Evolutionary conservation across 352 stramenopile genomes (phyloP), one percentile per base, ranked within the genome.

Genomic region (Phytophthora idaei): DNA sequence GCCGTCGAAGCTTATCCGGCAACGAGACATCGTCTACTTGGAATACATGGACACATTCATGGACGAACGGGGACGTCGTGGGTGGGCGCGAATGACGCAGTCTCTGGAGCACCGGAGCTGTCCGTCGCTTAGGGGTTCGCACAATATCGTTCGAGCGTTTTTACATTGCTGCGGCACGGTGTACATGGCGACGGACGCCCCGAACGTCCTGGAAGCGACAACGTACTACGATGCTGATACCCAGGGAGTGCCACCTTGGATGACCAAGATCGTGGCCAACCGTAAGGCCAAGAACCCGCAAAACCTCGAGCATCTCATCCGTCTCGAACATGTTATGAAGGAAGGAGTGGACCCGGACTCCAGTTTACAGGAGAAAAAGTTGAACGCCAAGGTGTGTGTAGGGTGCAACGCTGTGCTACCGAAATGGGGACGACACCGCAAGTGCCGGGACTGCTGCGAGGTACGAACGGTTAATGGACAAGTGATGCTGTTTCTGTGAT

Each of bases 21-120:
- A 84, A 57, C 74, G 80, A 25, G 81, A 90, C 41, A 77, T 89
- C 7, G 61, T 85, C 42, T 90, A 87, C 69, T 65, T 90, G 46
- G 81, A 90, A 65, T 87, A 86, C 62, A 88, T 81, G 73, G 80
- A 92, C 61, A 73, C 67, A 21, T 92, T 90, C 45, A 67, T 89
- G 15, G 73, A 86, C 59, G 76, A 88, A 32, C 50, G 78, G 12
- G 84, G 81, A 0, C 80, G 79, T 25, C 73, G 74, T 29, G 81
- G 84, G 6, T 92, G 84, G 84, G 84, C 84, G 1, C 58, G 69
- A 12, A 85, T 80, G 57, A 85, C 81, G 6, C 80, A 88, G 57
- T 90, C 81, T n/a, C 57, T 92, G 47, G 78, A 83, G 29, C 77
- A 90, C 59, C 81, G 78, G 7, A 89, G 77, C 62, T 90, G 80